A percentile compares a stretch with the other conserved stretches of the same genome.
Evolutionary conservation across 257 asterid species (phyloP).

Genomic region (Primulina eburnea): DNA sequence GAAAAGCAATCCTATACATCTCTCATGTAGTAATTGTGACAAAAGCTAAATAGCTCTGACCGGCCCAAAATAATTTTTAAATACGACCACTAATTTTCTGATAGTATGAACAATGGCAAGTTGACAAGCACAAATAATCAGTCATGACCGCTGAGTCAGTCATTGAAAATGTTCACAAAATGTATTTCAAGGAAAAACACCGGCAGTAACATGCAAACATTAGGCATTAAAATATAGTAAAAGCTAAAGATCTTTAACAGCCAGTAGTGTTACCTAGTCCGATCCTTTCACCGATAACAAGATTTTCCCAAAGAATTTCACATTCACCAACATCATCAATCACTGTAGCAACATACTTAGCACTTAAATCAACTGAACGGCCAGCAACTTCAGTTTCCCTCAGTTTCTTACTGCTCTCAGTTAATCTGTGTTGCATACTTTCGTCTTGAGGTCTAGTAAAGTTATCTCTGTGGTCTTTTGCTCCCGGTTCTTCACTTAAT

Average conservation of each 20-base stretch:
- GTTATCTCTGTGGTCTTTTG: constrained; percentile 27
- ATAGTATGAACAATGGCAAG: constrained; percentile 22
- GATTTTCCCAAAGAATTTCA: constrained; percentile 98
- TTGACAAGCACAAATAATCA: constrained; percentile 2
- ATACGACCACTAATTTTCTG: constrained; percentile 11
- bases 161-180: constrained; percentile 7
- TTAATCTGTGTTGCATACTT: constrained; percentile 35
- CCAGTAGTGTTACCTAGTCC: constrained; percentile 74
- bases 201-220: constrained; percentile 4
- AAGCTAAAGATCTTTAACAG: constrained; percentile 11
- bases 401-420: constrained; percentile 32
- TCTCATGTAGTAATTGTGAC: not conserved
- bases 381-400: constrained; percentile 43
- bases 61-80: constrained; percentile 7
- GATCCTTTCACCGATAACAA: constrained; percentile 91
- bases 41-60: not conserved
- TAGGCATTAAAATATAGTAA: constrained; percentile 17
- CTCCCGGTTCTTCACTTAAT: constrained; percentile 34
- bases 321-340: constrained; percentile 96
- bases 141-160: constrained; percentile 13
- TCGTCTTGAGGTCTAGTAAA: constrained; percentile 30
- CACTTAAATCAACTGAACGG: constrained; percentile 35
- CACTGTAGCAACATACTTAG: constrained; percentile 50
- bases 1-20: constrained; percentile 20
- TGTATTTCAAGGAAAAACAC: constrained; percentile 7